Base-by-base conservation (phyloP, 2,329 filamentous ascomycete species). In the Pezicula radicicola region DNA sequence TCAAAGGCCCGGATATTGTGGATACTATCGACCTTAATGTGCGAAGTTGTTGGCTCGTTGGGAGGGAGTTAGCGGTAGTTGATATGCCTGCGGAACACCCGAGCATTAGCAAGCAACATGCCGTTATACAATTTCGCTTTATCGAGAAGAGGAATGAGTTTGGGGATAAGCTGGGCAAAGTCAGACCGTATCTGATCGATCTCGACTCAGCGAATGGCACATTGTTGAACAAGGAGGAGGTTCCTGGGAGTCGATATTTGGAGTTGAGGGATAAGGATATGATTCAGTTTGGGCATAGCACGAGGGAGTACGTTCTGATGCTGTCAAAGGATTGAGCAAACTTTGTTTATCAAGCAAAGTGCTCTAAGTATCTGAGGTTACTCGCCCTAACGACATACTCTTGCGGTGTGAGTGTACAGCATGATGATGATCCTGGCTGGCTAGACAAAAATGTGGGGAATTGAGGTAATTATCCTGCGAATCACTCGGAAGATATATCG, bases 221-320 rank as follows among this genome's bases (percentile, higher is more conserved):
- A 2, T 78, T 73, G 51, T 75, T 99, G 58, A 97, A 97, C 65
- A 85, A 84, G 33, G 84, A 89, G 55, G 76, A 74, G 61, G 73
- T 96, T 3, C 88, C 89, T 2, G 78, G 81, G 13, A 88, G 88
- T 64, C 80, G 91, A 55, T 99, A 91, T 69, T 74, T 96, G 48
- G 93, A 99, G 71, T 71, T 97, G 51, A 81, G 86, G 67, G 87
- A 94, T 68, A 92, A 91, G 72, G 94, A 99, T 69, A 84, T 99
- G 66, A 69, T 99, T 52, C 84, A 84, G 65, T 95, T 99, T 72
- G 94, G 92, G 9, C 79, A 88, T 54, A 96, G 91, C 66, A 88
- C 89, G 53, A 83, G 91, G 63, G 94, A 99, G 71, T 99, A 97
- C 69, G 91, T 99, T n/a, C 70, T 97, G 54, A 94, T 97, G 89